These are phyloP conservation scores for Torrubiellomyces zombiae DNA, from an alignment of 2,329 filamentous ascomycete species.

Conservation along the genomic window DNA sequence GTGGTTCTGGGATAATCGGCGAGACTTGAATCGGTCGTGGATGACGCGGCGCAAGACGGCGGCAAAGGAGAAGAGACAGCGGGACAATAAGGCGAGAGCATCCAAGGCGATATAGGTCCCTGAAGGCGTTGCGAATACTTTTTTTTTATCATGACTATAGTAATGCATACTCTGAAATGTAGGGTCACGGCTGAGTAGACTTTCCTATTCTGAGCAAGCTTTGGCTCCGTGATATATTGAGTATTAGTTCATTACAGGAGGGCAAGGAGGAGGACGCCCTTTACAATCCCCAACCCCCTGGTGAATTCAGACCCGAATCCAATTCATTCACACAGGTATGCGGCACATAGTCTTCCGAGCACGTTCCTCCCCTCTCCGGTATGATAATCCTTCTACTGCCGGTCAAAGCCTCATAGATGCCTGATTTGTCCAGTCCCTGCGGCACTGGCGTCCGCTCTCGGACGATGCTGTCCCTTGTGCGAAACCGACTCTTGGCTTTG, in stretches of 20 bases:
- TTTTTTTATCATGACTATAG: too few species aligned
- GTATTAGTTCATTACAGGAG: too few species aligned
- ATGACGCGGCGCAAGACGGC: conserved; percentile 45
- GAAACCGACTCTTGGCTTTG: neutral
- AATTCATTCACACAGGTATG: conserved; percentile 14
- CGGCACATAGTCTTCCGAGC: conserved; percentile 17
- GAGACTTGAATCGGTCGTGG: conserved; percentile 49
- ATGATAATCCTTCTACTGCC: conserved; percentile 5
- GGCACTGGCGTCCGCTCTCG: conserved; percentile 6
- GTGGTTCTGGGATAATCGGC: conserved; percentile 52
- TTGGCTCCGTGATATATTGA: too few species aligned
- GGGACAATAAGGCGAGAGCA: conserved; percentile 43
- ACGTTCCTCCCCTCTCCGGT: conserved; percentile 7
- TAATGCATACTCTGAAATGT: too few species aligned
- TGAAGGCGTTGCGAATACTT: too few species aligned
- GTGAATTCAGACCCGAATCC: conserved; percentile 3
- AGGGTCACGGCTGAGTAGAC: too few species aligned
- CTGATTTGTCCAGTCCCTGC: conserved; percentile 6
- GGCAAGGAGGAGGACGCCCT: too few species aligned
- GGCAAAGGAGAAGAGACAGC: conserved; percentile 49
- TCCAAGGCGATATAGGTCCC: conserved; percentile 20
- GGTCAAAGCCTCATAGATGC: conserved; percentile 11
- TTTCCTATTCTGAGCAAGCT: too few species aligned
- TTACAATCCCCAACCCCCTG: too few species aligned
- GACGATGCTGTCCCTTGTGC: conserved; percentile 9